phyloP scores from a whole-genome alignment of 768 basidiomycete genomes.

The Tulasnella sp. region DNA sequence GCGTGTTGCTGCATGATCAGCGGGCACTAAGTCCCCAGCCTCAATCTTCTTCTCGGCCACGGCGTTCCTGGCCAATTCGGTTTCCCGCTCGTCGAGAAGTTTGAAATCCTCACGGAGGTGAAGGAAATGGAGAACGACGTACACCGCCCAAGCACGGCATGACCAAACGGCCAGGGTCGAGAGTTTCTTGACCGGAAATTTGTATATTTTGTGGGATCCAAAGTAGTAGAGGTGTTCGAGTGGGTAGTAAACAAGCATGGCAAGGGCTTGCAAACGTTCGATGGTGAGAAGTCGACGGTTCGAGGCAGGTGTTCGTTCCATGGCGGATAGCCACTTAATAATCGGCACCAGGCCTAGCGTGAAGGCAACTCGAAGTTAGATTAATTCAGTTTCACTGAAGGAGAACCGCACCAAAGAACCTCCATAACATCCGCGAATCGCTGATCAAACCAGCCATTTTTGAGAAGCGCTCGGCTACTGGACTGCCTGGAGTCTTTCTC shows the following conservation, averaged over 20 bases:
- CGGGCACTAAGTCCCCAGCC: neutral
- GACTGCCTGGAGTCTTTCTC: conserved; percentile 36
- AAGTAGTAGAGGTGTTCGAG: conserved; percentile 35
- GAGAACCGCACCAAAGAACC: conserved; percentile 66
- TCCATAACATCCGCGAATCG: conserved; percentile 69
- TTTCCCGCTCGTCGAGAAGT: conserved; percentile 39
- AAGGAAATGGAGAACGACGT: conserved; percentile 69
- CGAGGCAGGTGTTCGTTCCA: conserved; percentile 20
- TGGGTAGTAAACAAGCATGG: conserved; percentile 37
- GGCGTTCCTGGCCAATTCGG: conserved; percentile 41
- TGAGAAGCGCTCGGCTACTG: conserved; percentile 44
- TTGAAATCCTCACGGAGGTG: conserved; percentile 67
- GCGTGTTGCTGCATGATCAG: conserved; percentile 17
- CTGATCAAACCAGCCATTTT: conserved; percentile 56
- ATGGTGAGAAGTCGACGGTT: conserved; percentile 27
- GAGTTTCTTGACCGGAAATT: neutral
- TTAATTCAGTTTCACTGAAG: neutral
- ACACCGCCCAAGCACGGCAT: conserved; percentile 74
- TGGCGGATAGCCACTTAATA: conserved; percentile 22
- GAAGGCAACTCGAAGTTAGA: neutral
- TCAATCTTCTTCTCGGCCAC: conserved; percentile 10
- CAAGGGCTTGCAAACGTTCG: conserved; percentile 33
- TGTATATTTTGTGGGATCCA: conserved; percentile 6
- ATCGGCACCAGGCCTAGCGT: conserved; percentile 26
- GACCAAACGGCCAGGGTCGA: conserved; percentile 58